A percentile compares a stretch with the other conserved stretches of the same genome.
Conservation (phyloP, 2,329 filamentous ascomycete genomes). For the Fusarium sp. region DNA sequence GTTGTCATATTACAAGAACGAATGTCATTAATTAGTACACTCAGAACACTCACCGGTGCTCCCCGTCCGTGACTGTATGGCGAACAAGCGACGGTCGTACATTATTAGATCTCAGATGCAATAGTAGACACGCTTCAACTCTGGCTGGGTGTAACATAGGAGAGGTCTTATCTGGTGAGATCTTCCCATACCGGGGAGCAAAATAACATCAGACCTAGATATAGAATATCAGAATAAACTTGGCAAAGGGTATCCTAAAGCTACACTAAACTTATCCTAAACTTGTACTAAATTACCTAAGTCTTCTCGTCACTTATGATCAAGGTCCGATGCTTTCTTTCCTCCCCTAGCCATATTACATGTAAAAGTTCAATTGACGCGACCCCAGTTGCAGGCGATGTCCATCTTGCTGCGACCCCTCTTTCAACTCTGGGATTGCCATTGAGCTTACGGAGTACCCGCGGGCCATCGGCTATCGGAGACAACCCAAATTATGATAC, state of each 20-base stretch:
- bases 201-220: no score
- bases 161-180: background rate
- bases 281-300: no score
- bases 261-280: no score
- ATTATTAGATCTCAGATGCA: no score
- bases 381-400: background rate
- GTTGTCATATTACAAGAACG: rapidly evolving
- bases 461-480: background rate
- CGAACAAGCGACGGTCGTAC: rapidly evolving
- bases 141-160: rapidly evolving
- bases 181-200: no score
- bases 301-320: no score
- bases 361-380: background rate
- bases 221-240: no score
- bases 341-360: no score
- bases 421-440: background rate
- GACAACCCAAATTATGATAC: background rate
- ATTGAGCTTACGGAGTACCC: background rate
- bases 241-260: no score
- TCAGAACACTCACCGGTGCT: no score
- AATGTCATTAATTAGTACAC: background rate
- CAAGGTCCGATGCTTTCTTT: no score
- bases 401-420: background rate
- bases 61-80: rapidly evolving
- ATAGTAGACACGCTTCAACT: no score